Base-by-base conservation (phyloP, 2,329 filamentous ascomycete genomes). In the Sporothrix brunneoviolacea region DNA sequence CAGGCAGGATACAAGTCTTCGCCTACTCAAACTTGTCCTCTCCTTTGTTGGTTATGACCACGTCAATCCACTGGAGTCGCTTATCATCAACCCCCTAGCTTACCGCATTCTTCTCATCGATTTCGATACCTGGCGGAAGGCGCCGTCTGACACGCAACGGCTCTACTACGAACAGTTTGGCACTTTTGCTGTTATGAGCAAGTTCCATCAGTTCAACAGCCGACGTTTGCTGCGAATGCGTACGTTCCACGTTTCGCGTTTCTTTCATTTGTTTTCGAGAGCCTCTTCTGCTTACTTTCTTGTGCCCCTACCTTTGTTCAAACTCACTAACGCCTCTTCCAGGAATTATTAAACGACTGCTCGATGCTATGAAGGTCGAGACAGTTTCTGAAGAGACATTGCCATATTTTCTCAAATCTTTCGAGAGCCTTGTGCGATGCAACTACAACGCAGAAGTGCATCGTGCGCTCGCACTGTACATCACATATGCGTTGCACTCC, bases 81-180 rank as follows among this genome's bases (percentile, higher is more conserved):
- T 96, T 60, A 94, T 98, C 63, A 87, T 95, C 58, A 98, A 98
- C 60, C 91, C 93, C 0, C 76, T 98, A 55, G 93, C 91, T 4
- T 98, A 97, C 67, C 84, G 93, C 40, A 84, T 95, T 30, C 74
- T 98, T 16, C 75, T 98, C 24, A 88, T 97, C 48, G 93, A 98
- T 66, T 81, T 94, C 57, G 91, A 96, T 60, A 86, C 91, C 18
- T 98, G 93, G 93, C 81, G 91, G 57, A 84, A 82, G 66, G 87
- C 86, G 19, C 84, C 87, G 30, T 64, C 81, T 5, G 76, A 83
- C 16, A 88, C 91, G 0, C 89, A 96, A 62, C 84, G 86, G 59
- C 73, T 96, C 21, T 98, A 97, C 67, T 97, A 96, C 68, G 83
- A 84, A 54, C 93, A 98, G 63, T 97, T 97, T 61, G 75, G 85